Conservation (phyloP, 257 asterid species). For the Mitragyna speciosa region DNA sequence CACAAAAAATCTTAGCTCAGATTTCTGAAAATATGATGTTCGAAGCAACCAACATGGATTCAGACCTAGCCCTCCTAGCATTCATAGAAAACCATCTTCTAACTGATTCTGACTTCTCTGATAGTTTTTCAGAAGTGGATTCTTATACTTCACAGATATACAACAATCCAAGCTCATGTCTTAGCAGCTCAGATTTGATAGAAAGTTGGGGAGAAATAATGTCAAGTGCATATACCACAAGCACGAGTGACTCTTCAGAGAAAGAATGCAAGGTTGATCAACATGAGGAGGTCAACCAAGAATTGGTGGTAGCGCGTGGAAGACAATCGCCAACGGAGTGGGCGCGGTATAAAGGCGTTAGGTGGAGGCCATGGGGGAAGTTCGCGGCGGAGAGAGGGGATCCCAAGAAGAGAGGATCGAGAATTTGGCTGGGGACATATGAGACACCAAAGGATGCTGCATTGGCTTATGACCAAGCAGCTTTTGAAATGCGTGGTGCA, state of each 20-base stretch:
- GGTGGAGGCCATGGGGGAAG: slow-evolving; percentile 44
- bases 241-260: background rate
- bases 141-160: background rate
- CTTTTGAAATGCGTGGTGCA: slow-evolving; percentile 34
- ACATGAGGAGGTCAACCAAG: background rate
- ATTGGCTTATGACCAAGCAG: slow-evolving; percentile 39
- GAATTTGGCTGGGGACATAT: slow-evolving; percentile 41
- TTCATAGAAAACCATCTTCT: background rate
- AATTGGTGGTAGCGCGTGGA: background rate
- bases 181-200: background rate
- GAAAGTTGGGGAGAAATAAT: background rate
- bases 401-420: slow-evolving; percentile 24
- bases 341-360: slow-evolving; percentile 35
- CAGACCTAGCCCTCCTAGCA: slow-evolving; percentile 1
- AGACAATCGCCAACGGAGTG: slow-evolving; percentile 4
- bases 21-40: slow-evolving; percentile 14
- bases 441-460: slow-evolving; percentile 43
- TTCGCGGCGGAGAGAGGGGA: slow-evolving; percentile 38
- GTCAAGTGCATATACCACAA: too few relatives aligned
- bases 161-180: background rate
- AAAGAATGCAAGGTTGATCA: background rate
- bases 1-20: background rate
- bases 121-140: background rate
- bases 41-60: slow-evolving; percentile 17
- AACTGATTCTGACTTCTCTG: background rate